Evolutionary conservation across 306 rosid genomes (phyloP).

Genomic region (Medicago ruthenica): DNA sequence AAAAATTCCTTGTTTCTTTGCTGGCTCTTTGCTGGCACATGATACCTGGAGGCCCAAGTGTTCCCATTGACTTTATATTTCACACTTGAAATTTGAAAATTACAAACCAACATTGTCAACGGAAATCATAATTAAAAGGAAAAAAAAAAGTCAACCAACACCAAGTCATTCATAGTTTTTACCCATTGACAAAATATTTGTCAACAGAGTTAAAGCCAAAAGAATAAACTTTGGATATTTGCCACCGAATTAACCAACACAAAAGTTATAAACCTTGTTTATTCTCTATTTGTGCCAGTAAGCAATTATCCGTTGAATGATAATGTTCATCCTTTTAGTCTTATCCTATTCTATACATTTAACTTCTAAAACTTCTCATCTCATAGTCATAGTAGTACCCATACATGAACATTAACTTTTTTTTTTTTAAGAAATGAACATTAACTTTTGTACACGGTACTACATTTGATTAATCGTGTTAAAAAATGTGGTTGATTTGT

Average conservation of each 20-base stretch:
- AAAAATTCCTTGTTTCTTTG: not conserved
- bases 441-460: too few relatives aligned
- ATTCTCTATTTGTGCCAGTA: slow-evolving; percentile 4
- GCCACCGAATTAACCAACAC: slow-evolving; percentile 10
- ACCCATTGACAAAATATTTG: slow-evolving; percentile 8
- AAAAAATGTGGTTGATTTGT: too few relatives aligned
- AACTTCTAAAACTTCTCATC: not conserved
- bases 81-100: slow-evolving; percentile 36
- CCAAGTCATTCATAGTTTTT: slow-evolving; percentile 25
- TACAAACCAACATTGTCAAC: slow-evolving; percentile 25
- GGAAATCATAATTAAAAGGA: slow-evolving; percentile 8
- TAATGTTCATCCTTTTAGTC: slow-evolving; percentile 19
- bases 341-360: not conserved
- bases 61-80: slow-evolving; percentile 24
- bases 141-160: slow-evolving; percentile 9
- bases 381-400: not conserved
- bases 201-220: slow-evolving; percentile 32
- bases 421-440: too few relatives aligned
- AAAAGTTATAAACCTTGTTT: slow-evolving; percentile 12
- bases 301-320: slow-evolving; percentile 36
- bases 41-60: slow-evolving; percentile 36
- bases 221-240: not conserved
- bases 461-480: too few relatives aligned
- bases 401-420: too few relatives aligned
- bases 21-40: slow-evolving; percentile 37